Base-by-base conservation (phyloP, 2,329 filamentous ascomycete species). In the Claviceps pusilla region DNA sequence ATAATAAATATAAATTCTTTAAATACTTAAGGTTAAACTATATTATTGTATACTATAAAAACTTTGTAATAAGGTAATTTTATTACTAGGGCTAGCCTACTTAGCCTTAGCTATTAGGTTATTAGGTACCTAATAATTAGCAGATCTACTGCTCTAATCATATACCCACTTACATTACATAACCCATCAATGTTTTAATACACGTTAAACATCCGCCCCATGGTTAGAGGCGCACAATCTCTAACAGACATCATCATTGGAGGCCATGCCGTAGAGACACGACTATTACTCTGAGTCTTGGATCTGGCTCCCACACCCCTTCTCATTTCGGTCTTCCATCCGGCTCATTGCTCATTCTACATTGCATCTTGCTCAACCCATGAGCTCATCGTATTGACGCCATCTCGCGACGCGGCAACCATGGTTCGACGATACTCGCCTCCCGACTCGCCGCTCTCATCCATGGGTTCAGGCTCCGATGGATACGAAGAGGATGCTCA, bases 371-470 rank as follows among this genome's bases (percentile, higher is more conserved):
- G n/a, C 43, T 29, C 12, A 46, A 12, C 19, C 24, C 24, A 6
- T 28, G 4, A 46, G 43, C 12, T 29, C 43, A 39, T 48, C 29
- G 37, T 46, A n/a, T 42, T 28, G 45, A 33, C 48, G 16, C 47
- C 48, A 29, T 37, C 37, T 29, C 52, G 50, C 50, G 56, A 55
- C 57, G 60, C 63, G 63, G 28, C 63, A 54, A 61, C 58, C 54
- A 70, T 70, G 68, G 63, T 66, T 56, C 66, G 65, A 60, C 63
- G 64, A 53, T 68, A 65, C 54, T 69, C 69, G 35, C 69, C 68
- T 42, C 66, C 68, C 14, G 73, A 76, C 54, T 76, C 73, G 39
- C 73, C 74, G 29, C 67, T 75, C 4, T 76, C 74, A 35, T 75
- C 73, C 4, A 68, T 74, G 62, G 68, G 68, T 24, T 71, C 73